phyloP scores from a whole-genome alignment of 805 yeast species.

The Saturnispora quitensis region DNA sequence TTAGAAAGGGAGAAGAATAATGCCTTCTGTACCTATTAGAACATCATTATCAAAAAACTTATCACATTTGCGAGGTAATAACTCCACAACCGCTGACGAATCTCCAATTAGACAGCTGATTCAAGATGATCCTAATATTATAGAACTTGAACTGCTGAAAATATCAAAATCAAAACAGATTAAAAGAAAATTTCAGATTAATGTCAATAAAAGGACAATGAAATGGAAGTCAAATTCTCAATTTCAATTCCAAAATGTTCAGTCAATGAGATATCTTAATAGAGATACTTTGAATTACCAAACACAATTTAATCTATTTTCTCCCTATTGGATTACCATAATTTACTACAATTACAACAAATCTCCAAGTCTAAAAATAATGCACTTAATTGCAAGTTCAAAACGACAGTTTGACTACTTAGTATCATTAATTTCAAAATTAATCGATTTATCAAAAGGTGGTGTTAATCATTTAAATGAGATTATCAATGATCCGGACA shows the following conservation, averaged over 20 bases:
- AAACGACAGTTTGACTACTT: constrained; percentile 45
- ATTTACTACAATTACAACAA: constrained; percentile 54
- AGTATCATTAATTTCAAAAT: constrained; percentile 42
- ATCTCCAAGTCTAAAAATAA: constrained; percentile 45
- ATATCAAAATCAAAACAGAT: constrained; percentile 64
- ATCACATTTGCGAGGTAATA: background rate
- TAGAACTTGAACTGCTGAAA: constrained; percentile 55
- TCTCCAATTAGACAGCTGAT: constrained; percentile 2
- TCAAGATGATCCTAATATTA: constrained; percentile 4
- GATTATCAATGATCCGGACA: constrained; percentile 1
- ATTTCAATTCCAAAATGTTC: constrained; percentile 52
- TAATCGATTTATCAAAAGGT: constrained; percentile 30
- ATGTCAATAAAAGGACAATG: constrained; percentile 44
- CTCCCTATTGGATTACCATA: constrained; percentile 76
- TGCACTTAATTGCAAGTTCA: constrained; percentile 65
- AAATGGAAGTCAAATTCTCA: constrained; percentile 47
- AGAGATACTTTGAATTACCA: constrained; percentile 79
- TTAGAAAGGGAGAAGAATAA: background rate
- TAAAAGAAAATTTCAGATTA: constrained; percentile 47
- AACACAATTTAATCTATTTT: constrained; percentile 70
- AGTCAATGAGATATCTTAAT: constrained; percentile 49
- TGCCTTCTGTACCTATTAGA: constrained; percentile 1
- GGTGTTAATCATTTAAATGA: constrained; percentile 6
- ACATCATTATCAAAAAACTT: constrained; percentile 1
- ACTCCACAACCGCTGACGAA: background rate